Base-by-base conservation (phyloP, 805 yeast genomes). In the Ogataea thermomethanolica region DNA sequence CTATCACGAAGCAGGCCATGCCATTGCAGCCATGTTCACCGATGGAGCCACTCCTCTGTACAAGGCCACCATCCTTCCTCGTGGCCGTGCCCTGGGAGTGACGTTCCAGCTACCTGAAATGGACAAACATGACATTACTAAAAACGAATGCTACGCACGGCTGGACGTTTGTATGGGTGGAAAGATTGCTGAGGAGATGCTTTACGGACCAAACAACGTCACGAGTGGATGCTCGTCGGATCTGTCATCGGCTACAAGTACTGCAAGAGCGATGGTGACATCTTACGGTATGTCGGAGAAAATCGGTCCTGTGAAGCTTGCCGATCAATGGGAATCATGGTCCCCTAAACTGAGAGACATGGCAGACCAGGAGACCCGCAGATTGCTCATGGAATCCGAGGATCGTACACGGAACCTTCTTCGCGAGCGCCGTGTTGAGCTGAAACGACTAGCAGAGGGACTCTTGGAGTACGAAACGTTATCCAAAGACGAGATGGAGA, bases 91-190 rank as follows among this genome's bases (percentile, higher is more conserved):
- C 0, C 70, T 93, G 37, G 99, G 99, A 61, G 79, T 93, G 33
- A 95, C 99, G 1, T 93, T 90, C 77, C 98, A 91, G 65, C 76
- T 93, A 50, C 99, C 99, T 3, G 98, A 93, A 61, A 88, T 90
- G 91, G 99, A 93, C 67, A 91, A 93, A 69, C 89, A 86, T 46
- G 98, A 91, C 58, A 84, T 86, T 65, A 88, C 96, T 24, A 84
- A 78, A 61, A 78, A 74, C 45, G 98, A 93, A 65, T 86, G 96
- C 61, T 72, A 83, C 49, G 96, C 98, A 0, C 73, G 95, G 48
- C 66, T 93, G 50, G 99, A 93, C 62, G 99, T 93, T 35, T 89
- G 96, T 61, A 93, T 93, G 99, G 99, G 99, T 45, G 99, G 99
- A 49, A 90, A 90, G 62, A 81, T 89, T 43, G 99, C 99, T 23